Conservation (phyloP, 305 asterid genomes). For the Fraxinus sp. region DNA sequence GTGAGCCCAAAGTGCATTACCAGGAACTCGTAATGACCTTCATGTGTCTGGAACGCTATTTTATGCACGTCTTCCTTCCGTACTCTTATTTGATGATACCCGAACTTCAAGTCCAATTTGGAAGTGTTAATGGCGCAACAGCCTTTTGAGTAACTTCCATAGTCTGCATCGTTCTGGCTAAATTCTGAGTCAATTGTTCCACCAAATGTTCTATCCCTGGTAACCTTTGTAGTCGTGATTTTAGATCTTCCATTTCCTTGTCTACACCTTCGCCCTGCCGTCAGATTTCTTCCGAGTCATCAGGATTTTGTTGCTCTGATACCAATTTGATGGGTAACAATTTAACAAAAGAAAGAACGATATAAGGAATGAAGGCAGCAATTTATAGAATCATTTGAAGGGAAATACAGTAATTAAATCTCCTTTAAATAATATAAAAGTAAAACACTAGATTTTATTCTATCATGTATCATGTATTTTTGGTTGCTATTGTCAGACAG, state of each 20-base stretch:
- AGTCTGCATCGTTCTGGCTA: not conserved
- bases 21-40: not conserved
- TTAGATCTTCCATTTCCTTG: not conserved
- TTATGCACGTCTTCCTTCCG: not conserved
- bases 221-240: not conserved
- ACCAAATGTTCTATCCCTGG: not conserved
- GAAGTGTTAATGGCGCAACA: not conserved
- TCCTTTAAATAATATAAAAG: not conserved
- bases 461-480: not conserved
- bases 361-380: no score
- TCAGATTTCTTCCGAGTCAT: not conserved
- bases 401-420: not conserved
- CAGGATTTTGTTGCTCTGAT: not conserved
- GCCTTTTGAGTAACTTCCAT: not conserved
- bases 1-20: not conserved
- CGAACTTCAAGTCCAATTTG: not conserved
- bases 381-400: no score
- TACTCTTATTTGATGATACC: not conserved
- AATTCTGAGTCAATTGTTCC: not conserved
- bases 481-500: not conserved
- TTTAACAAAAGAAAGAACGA: no score
- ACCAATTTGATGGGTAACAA: no score
- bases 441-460: not conserved
- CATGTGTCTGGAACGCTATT: not conserved
- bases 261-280: not conserved